Evolutionary conservation across 2,329 filamentous ascomycete genomes (phyloP).

Genomic region (Botrytis galanthina): DNA sequence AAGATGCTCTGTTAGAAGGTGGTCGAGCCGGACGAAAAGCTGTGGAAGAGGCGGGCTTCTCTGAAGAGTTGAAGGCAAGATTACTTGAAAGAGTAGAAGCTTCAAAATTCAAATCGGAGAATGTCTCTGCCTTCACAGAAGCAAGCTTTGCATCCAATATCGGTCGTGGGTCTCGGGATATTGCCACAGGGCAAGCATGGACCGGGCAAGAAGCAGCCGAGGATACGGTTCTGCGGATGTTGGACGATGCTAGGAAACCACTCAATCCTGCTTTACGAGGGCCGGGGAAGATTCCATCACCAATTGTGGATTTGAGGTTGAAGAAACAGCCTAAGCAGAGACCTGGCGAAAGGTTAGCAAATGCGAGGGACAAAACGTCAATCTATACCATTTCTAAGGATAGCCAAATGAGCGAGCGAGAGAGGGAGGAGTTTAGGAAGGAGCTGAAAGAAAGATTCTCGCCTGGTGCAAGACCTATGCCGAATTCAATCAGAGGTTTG

Average conservation of each 20-base stretch:
- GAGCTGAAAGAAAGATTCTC: conserved; percentile 80
- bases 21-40: conserved; percentile 59
- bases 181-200: conserved; percentile 71
- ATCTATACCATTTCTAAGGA: conserved; percentile 53
- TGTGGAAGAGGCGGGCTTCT: conserved; percentile 62
- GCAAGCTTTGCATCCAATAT: conserved; percentile 54
- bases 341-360: conserved; percentile 49
- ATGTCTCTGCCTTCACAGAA: conserved; percentile 49
- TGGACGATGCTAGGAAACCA: conserved; percentile 75
- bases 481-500: conserved; percentile 74
- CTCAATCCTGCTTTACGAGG: conserved; percentile 52
- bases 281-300: conserved; percentile 44
- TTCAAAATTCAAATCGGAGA: conserved; percentile 52
- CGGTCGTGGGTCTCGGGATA: conserved; percentile 64
- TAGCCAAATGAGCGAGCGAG: conserved; percentile 61
- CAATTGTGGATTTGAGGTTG: conserved; percentile 54
- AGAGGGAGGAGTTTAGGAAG: conserved; percentile 67
- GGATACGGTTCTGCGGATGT: conserved; percentile 80
- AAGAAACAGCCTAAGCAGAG: conserved; percentile 42
- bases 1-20: conserved; percentile 58
- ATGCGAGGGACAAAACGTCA: conserved; percentile 57
- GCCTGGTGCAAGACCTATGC: conserved; percentile 68
- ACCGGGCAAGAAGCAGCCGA: conserved; percentile 70
- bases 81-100: conserved; percentile 57
- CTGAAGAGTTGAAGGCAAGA: conserved; percentile 58